Base-by-base conservation (phyloP, 805 yeast genomes). In the Tetrapisispora namnaoensis region DNA sequence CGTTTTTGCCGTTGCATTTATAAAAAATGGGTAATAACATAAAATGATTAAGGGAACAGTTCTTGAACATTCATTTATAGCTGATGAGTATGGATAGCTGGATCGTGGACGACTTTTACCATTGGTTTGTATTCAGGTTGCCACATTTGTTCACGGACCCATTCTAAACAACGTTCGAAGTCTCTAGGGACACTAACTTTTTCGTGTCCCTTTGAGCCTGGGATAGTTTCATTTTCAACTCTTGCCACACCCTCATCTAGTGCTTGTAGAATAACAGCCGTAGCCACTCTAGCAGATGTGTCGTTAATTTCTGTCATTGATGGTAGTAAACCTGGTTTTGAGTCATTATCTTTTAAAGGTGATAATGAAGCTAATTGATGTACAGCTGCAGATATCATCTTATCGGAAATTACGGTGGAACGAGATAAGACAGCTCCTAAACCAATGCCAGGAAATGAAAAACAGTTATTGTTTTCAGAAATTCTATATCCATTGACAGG, bases 81-180 rank as follows among this genome's bases (percentile, higher is more conserved):
- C 16, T 44, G 46, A 8, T 44, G 41, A 2, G 46, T 44, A 28
- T 44, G 46, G 9, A 44, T 44, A 1, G 41, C 14, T 4, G 41
- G 39, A 41, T 46, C 45, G 18, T 35, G 42, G 9, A 34, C 22
- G 47, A 85, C 93, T 69, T 85, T 86, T 42, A 83, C 75, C 73
- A 86, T 74, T 44, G 95, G 95, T 72, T 96, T 80, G 70, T 91
- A 91, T 51, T 76, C 81, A n/a, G 98, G 96, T 61, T 76, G 79
- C 98, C 98, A 91, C 98, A 91, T 91, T 72, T 91, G 97, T 44
- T 80, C 74, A 66, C 79, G 80, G 42, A 91, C 98, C 97, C 98
- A 89, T 53, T 72, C 74, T 56, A 86, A 76, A 75, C 96, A 87
- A 54, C 71, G 78, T 53, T 83, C 82, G 62, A 79, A 89, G 60